These are phyloP conservation scores for Prunus kanzakura DNA, from an alignment of 306 rosid genomes.

Conservation along the genomic window DNA sequence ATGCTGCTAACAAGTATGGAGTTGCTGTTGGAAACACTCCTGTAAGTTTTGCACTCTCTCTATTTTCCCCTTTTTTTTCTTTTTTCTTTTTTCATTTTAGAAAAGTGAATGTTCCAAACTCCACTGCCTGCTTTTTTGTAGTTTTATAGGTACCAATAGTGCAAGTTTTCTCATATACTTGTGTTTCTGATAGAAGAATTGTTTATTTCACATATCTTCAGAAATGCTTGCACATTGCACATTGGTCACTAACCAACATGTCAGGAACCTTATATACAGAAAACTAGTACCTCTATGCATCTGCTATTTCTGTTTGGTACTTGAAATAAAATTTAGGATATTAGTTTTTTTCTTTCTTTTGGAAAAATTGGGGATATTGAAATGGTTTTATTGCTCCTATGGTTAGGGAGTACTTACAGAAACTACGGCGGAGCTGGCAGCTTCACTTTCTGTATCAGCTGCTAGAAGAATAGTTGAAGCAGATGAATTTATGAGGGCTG, in stretches of 20 bases:
- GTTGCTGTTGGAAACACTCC: constrained; percentile 98
- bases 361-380: not conserved
- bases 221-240: not conserved
- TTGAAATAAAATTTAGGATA: not conserved
- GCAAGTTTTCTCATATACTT: not conserved
- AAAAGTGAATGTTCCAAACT: not conserved
- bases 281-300: not conserved
- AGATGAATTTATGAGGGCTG: constrained; percentile 97
- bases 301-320: not conserved
- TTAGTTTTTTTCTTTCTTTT: not conserved
- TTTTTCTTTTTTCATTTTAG: too few species aligned
- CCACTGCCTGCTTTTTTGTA: not conserved
- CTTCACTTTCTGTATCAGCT: constrained; percentile 84
- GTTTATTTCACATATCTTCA: too few species aligned
- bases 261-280: too few species aligned
- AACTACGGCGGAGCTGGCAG: constrained; percentile 97
- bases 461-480: constrained; percentile 99
- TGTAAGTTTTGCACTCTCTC: constrained; percentile 29
- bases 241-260: not conserved
- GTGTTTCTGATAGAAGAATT: too few species aligned
- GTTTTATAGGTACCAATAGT: not conserved
- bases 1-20: constrained; percentile 85
- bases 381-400: constrained; percentile 23
- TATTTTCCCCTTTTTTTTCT: not conserved
- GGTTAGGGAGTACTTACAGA: constrained; percentile 95